Base-by-base conservation (phyloP, 2,329 filamentous ascomycete species). In the Daldinia sp. region DNA sequence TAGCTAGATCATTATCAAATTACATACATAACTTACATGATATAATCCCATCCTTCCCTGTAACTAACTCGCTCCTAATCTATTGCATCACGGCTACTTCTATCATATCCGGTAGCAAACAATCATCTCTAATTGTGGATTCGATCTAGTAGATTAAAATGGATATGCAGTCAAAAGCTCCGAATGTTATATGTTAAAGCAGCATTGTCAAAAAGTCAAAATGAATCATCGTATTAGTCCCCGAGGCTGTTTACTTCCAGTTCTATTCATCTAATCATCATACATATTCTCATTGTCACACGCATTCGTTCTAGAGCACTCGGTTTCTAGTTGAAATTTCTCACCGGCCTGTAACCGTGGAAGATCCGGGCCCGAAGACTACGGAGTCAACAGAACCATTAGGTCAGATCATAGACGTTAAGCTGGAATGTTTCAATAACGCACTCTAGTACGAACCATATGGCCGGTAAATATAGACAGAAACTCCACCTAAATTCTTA, bases 401-500 rank as follows among this genome's bases (percentile, higher is more conserved):
- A n/a, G 18, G 13, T 28, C 9, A 28, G 9, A 28, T 18, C 23
- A 54, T 60, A 46, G 10, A 63, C 37, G 18, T 50, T 46, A 62
- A 55, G 48, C 20, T 20, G 41, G 15, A 13, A 41, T 15, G 23
- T 55, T 15, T 13, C n/a, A 44, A 35, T 50, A 28, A 50, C n/a
- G 51, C 41, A n/a, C n/a, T 18, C 37, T 60, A 62, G 59, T 23
- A 48, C 26, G 65, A 68, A 63, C 65, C 58, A 48, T 51, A 30
- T 44, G 2, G 13, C 53, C 58, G 65, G 68, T 65, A 65, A 60
- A 39, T 23, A 15, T 42, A 12, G 15, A 33, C 26, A 18, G 4
- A 33, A 51, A 7, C 15, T 51, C 6, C 6, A 33, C 46, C 23
- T 9, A 50, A 9, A 50, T 28, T 50, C 7, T 15, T 15, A 20